Evolutionary conservation across 1,284 basidiomycete genomes (phyloP), one percentile per base, ranked within the genome.

Genomic region (Tremellales sp.): DNA sequence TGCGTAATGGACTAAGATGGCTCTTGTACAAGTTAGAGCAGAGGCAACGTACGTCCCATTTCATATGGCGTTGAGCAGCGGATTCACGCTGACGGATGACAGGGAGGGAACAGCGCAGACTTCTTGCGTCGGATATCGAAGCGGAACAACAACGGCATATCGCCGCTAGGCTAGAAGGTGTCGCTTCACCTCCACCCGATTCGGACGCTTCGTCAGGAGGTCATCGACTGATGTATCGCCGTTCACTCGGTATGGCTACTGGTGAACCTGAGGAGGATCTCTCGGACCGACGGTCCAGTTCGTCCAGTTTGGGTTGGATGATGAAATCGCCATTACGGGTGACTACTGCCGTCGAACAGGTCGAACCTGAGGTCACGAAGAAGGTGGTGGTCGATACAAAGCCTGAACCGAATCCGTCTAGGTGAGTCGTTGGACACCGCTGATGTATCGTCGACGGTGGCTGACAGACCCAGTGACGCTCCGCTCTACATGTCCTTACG

Each of bases 1-100:
- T 72, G 69, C 48, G 66, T 27, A 72, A 70, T 41, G 67, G 64
- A n/a, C 50, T 75, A 12, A 52, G 69, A 19, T 75, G 70, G 69
- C 46, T 75, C 19, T 40, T 75, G 35, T 69, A 66, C 46, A 65
- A 67, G 23, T 48, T 72, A 2, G 70, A 72, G 46, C 67, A 68
- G 31, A 29, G 62, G 23, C 56, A 61, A 27, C 58, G 69, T 70
- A 52, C 65, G 68, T 57, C n/a, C n/a, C 15, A 4, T 43, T 26
- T 12, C 8, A 31, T 31, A 31, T 42, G 13, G 17, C 11, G 23
- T 24, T 23, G 15, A 12, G 15, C 40, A 19, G n/a, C n/a, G n/a
- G n/a, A n/a, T n/a, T 8, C 29, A 31, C 8, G 29, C 29, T 31
- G 29, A 31, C 29, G 29, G 15, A n/a, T n/a, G 29, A 31, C 15